Conservation (phyloP, 2,329 filamentous ascomycete genomes). For the Hymenoscyphus infarciens region DNA sequence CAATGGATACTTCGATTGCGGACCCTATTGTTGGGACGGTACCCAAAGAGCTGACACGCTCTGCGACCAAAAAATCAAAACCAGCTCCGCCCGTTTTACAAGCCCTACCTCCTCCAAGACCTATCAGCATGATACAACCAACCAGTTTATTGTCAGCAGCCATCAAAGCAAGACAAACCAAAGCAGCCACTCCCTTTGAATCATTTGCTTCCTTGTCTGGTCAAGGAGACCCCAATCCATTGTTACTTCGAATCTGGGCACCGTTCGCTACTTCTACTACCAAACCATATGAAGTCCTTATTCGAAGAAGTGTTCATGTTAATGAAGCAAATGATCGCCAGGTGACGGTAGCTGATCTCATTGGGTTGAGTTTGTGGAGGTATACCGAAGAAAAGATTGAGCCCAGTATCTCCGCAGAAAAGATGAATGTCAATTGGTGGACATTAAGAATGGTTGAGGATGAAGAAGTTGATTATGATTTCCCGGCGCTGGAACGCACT, state of each 20-base stretch:
- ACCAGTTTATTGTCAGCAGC: constrained; percentile 69
- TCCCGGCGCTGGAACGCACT: constrained; percentile 71
- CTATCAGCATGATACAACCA: constrained; percentile 64
- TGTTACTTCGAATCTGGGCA: constrained; percentile 74
- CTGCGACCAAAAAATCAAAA: constrained; percentile 62
- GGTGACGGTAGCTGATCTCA: constrained; percentile 75
- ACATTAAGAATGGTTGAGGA: constrained; percentile 80
- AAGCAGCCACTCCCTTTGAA: constrained; percentile 69
- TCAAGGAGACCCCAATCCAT: constrained; percentile 71
- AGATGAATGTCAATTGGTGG: constrained; percentile 78
- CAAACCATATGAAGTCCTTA: constrained; percentile 67
- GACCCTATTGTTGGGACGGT: constrained; percentile 61
- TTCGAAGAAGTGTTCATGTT: constrained; percentile 66
- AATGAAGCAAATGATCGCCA: constrained; percentile 58
- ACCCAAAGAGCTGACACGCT: constrained; percentile 55
- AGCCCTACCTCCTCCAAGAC: constrained; percentile 66
- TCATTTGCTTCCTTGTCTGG: constrained; percentile 73
- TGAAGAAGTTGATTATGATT: constrained; percentile 81
- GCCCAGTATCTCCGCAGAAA: constrained; percentile 60
- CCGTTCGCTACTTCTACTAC: constrained; percentile 64
- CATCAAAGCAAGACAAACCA: constrained; percentile 68
- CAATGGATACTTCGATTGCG: constrained; percentile 50
- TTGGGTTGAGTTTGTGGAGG: constrained; percentile 73
- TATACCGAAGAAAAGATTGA: constrained; percentile 75
- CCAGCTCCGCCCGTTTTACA: constrained; percentile 56